Conservation (phyloP, 2,329 filamentous ascomycete genomes). For the Fonsecaea multimorphosa region DNA sequence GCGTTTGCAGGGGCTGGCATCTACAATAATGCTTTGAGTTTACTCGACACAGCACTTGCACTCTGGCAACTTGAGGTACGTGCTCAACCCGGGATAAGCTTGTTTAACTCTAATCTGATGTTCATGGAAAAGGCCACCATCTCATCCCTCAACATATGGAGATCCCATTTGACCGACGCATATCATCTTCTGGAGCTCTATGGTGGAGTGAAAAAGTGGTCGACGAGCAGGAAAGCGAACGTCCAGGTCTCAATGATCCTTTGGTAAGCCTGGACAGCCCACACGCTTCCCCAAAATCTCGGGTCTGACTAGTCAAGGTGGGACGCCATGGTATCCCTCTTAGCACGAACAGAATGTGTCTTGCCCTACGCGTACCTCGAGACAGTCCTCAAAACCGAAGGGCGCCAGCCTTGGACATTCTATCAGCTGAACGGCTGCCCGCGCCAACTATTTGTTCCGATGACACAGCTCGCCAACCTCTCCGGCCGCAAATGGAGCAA, state of each 20-base stretch:
- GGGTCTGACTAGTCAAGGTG: constrained; percentile 13
- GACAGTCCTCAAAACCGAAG: constrained; percentile 21
- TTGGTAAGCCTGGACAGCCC: constrained; percentile 4
- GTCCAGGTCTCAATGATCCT: constrained; percentile 21
- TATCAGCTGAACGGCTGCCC: constrained; percentile 29
- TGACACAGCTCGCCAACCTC: constrained; percentile 22
- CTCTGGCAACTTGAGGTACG: constrained; percentile 21
- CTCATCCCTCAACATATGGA: constrained; percentile 20
- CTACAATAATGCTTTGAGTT: constrained; percentile 3
- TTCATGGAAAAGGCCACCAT: constrained; percentile 9
- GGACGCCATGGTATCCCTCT: constrained; percentile 23
- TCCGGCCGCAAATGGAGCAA: constrained; percentile 4
- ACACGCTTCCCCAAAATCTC: not conserved
- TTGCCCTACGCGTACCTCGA: constrained; percentile 24
- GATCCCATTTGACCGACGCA: constrained; percentile 15
- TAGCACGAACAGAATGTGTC: constrained; percentile 19
- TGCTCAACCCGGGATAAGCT: not conserved
- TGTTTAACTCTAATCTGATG: not conserved
- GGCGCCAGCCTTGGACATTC: constrained; percentile 26
- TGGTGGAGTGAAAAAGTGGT: constrained; percentile 18
- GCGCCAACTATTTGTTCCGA: constrained; percentile 24
- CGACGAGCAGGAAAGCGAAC: constrained; percentile 3
- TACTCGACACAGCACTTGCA: constrained; percentile 17
- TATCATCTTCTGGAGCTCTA: constrained; percentile 18
- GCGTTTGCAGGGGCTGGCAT: constrained; percentile 7